Percentiles rank a stretch among this genome's conserved stretches.
These are phyloP conservation scores for Hawksworthiomyces lignivorus DNA, from an alignment of 2,329 filamentous ascomycete species.

Conservation along the genomic window DNA sequence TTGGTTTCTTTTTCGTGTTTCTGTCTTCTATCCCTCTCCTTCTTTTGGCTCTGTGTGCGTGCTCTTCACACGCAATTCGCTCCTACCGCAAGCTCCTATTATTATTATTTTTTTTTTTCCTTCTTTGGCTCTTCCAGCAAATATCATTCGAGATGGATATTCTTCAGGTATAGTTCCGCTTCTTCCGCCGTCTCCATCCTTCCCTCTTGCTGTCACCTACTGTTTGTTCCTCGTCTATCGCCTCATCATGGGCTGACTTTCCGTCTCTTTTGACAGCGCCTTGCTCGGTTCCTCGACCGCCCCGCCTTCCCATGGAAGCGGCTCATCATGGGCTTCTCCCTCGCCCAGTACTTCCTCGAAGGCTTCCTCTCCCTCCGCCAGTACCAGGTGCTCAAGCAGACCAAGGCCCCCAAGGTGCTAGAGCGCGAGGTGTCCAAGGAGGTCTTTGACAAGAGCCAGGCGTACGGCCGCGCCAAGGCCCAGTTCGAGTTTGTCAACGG, in stretches of 20 bases:
- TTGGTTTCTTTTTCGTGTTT: background rate
- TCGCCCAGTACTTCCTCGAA: slow-evolving; percentile 87
- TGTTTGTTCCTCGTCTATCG: background rate
- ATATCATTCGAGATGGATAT: slow-evolving; percentile 34
- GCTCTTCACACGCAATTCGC: background rate
- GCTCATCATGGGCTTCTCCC: slow-evolving; percentile 87
- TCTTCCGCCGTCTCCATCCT: slow-evolving; percentile 10
- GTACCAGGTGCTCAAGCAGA: slow-evolving; percentile 76
- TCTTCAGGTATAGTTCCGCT: slow-evolving; percentile 29
- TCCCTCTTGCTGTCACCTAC: background rate
- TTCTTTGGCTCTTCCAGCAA: background rate
- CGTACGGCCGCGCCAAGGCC: slow-evolving; percentile 92
- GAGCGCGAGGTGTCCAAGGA: slow-evolving; percentile 81
- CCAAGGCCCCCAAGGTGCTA: slow-evolving; percentile 75
- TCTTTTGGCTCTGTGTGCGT: background rate
- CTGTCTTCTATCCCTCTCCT: background rate
- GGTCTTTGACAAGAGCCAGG: slow-evolving; percentile 92
- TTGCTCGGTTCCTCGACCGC: slow-evolving; percentile 81
- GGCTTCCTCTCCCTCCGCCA: slow-evolving; percentile 83
- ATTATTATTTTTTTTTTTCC: background rate
- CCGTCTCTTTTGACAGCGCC: slow-evolving; percentile 39
- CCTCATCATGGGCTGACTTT: too few species aligned
- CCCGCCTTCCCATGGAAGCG: slow-evolving; percentile 96
- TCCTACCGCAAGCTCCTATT: too few species aligned
- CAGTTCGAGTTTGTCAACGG: slow-evolving; percentile 76